phyloP scores from a whole-genome alignment of 345 rosid species.

The Isatis tinctoria region DNA sequence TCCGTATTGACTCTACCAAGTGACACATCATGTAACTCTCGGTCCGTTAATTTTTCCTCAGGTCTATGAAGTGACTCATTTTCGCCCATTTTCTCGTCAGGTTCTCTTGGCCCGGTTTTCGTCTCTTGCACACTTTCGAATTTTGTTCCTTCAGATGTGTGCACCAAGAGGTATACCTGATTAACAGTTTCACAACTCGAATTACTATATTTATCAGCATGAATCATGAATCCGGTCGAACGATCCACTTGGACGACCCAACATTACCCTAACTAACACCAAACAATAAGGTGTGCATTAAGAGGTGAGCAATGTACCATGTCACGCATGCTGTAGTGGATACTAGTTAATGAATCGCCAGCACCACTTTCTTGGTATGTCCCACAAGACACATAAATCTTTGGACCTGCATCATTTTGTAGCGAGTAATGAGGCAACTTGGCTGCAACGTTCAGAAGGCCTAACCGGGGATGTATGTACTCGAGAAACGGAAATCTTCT shows the following conservation, averaged over 20 bases:
- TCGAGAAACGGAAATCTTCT: constrained; percentile 90
- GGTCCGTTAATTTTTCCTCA: background rate
- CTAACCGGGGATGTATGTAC: constrained; percentile 87
- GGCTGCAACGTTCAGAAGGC: constrained; percentile 93
- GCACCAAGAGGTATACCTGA: constrained; percentile 37
- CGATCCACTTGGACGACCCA: background rate
- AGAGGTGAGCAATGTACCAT: constrained; percentile 27
- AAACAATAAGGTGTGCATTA: background rate
- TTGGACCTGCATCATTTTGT: constrained; percentile 94
- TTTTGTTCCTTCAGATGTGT: constrained; percentile 29
- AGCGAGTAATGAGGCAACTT: constrained; percentile 92
- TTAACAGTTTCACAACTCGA: constrained; percentile 12
- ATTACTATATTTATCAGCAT: background rate
- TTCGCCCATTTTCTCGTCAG: constrained; percentile 10
- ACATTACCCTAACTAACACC: background rate
- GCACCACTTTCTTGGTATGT: constrained; percentile 46
- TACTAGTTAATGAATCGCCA: constrained; percentile 63
- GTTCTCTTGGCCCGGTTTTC: background rate
- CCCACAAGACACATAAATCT: constrained; percentile 80
- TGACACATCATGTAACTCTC: constrained; percentile 25
- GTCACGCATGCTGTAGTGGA: constrained; percentile 63
- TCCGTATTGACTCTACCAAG: constrained; percentile 5
- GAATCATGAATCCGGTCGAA: background rate
- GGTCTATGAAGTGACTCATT: constrained; percentile 4
- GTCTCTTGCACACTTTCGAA: background rate